phyloP scores from a whole-genome alignment of 495 filamentous ascomycete species.

The Penicillium flavigenum region DNA sequence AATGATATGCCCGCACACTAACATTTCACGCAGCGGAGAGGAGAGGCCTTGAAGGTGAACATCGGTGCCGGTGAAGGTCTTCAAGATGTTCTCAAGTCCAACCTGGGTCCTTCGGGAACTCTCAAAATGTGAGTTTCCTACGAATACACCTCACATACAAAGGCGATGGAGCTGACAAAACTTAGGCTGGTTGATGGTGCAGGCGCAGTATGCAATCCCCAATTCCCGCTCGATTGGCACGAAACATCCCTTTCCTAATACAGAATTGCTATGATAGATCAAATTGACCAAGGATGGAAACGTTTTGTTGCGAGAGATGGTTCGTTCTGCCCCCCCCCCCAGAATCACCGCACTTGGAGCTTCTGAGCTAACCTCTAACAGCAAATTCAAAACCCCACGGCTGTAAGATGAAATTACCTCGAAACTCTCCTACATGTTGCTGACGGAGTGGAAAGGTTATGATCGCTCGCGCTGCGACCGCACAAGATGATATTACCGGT shows the following conservation, averaged over 20 bases:
- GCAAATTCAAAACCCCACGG: slow-evolving; percentile 85
- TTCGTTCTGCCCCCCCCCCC: slow-evolving; percentile 39
- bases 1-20: slow-evolving; percentile 38
- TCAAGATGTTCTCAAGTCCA: slow-evolving; percentile 95
- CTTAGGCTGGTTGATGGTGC: slow-evolving; percentile 90
- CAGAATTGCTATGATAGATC: slow-evolving; percentile 58
- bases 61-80: slow-evolving; percentile 94
- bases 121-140: slow-evolving; percentile 78
- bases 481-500: slow-evolving; percentile 97
- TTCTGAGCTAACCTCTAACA: slow-evolving; percentile 40
- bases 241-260: slow-evolving; percentile 17
- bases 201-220: slow-evolving; percentile 67
- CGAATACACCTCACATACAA: not conserved
- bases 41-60: slow-evolving; percentile 93
- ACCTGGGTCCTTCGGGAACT: slow-evolving; percentile 89
- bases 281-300: slow-evolving; percentile 99
- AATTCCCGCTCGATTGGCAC: slow-evolving; percentile 14
- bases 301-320: slow-evolving; percentile 94
- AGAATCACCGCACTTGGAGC: slow-evolving; percentile 3
- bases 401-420: slow-evolving; percentile 52
- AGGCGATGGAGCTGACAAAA: slow-evolving; percentile 32
- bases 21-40: slow-evolving; percentile 69
- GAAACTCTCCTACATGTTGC: slow-evolving; percentile 20
- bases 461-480: slow-evolving; percentile 97
- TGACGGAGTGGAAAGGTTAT: slow-evolving; percentile 63